Percentiles rank a stretch among this genome's conserved stretches.
phyloP scores from a whole-genome alignment of 179 eudicot species.

The Silene coronaria region DNA sequence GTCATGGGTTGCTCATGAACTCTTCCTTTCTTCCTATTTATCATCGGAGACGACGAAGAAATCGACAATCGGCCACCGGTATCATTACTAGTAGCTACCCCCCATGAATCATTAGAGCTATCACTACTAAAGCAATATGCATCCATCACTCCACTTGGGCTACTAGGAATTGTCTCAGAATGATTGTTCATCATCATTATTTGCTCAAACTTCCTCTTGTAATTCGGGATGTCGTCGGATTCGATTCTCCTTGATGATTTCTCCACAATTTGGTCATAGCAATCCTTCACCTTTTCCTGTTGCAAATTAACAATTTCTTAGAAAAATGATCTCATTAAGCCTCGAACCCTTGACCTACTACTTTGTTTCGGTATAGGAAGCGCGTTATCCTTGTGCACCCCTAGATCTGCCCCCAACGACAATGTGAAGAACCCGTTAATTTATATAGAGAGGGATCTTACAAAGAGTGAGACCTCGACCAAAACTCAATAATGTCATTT shows the following conservation, averaged over 20 bases:
- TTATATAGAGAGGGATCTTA: too few species aligned
- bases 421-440: too few species aligned
- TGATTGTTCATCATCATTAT: constrained; percentile 9
- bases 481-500: too few species aligned
- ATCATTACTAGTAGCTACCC: constrained; percentile 17
- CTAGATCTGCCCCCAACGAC: neutral
- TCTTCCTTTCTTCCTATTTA: constrained; percentile 29
- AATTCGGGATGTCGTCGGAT: constrained; percentile 10
- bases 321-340: neutral
- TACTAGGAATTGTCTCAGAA: constrained; percentile 30
- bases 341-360: neutral
- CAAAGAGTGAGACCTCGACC: too few species aligned
- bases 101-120: constrained; percentile 46
- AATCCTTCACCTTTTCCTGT: constrained; percentile 63
- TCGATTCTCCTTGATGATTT: constrained; percentile 16
- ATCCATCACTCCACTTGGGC: constrained; percentile 69
- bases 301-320: neutral
- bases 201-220: constrained; percentile 41
- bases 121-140: constrained; percentile 36
- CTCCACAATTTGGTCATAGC: constrained; percentile 47
- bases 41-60: constrained; percentile 31
- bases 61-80: neutral
- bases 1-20: constrained; percentile 28
- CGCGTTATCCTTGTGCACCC: neutral
- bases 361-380: too few species aligned